phyloP scores from a whole-genome alignment of 2,329 filamentous ascomycete species.

The Colletotrichum sp. region DNA sequence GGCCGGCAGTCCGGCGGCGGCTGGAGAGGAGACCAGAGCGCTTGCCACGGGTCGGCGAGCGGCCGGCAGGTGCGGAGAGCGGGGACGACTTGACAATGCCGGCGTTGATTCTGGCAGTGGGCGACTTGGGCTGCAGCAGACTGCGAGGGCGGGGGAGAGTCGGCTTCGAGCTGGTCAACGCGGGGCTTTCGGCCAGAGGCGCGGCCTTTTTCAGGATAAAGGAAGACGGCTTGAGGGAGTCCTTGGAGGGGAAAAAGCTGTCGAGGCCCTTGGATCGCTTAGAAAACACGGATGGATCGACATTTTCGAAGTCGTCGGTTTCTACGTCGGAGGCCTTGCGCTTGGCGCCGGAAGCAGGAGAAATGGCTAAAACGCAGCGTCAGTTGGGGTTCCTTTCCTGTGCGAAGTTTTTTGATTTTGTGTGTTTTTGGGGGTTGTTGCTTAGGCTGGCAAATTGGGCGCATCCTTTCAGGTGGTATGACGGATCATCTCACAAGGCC shows the following conservation, averaged over 20 bases:
- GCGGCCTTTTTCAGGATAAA: slow-evolving; percentile 51
- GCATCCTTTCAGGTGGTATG: neutral
- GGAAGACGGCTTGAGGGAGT: slow-evolving; percentile 52
- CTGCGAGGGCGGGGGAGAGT: slow-evolving; percentile 42
- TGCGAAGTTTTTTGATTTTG: neutral
- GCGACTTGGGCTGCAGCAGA: slow-evolving; percentile 59
- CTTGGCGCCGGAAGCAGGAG: slow-evolving; percentile 50
- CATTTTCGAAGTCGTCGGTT: slow-evolving; percentile 63
- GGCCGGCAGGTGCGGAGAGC: slow-evolving; percentile 74
- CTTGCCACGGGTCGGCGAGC: slow-evolving; percentile 77
- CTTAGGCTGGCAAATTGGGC: slow-evolving; percentile 1
- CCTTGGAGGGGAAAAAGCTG: slow-evolving; percentile 43
- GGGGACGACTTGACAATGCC: slow-evolving; percentile 54
- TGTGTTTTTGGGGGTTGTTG: neutral
- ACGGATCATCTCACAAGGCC: neutral
- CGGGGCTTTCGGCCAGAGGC: slow-evolving; percentile 28
- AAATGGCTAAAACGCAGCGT: slow-evolving; percentile 39
- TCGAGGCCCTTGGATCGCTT: slow-evolving; percentile 64
- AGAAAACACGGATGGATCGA: slow-evolving; percentile 61
- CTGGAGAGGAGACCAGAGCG: slow-evolving; percentile 71
- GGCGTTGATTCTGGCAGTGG: slow-evolving; percentile 50
- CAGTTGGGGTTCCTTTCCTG: neutral
- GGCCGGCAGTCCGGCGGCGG: slow-evolving; percentile 68
- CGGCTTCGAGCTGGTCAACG: slow-evolving; percentile 13
- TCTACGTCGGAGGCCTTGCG: slow-evolving; percentile 62